Base-by-base conservation (phyloP, 2,329 filamentous ascomycete species). In the Claviceps paspali region DNA sequence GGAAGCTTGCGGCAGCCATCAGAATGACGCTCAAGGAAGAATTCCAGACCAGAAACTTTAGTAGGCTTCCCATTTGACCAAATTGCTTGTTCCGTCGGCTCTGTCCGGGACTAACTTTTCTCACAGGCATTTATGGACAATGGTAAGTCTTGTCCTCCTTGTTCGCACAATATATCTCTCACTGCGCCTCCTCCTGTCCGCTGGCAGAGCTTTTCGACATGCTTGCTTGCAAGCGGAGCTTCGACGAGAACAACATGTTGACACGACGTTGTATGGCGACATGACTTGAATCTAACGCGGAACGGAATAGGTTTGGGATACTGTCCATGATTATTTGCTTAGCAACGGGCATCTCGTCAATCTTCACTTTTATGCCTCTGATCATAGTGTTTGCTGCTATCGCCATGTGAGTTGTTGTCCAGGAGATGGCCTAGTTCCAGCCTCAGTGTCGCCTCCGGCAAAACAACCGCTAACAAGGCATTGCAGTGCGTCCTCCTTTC, bases 21-120 rank as follows among this genome's bases (percentile, higher is more conserved):
- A 76, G 63, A 45, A 81, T 81, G 76, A 71, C 75, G 56, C 67
- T 82, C 63, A 72, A 72, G 60, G 77, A 82, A 53, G 77, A 82
- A 60, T 79, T 82, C 55, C 70, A 70, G 55, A 79, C 76, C 43
- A 68, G 78, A 52, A 82, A 82, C 63, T 82, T 82, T 62, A 82
- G 77, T 82, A 67, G 52, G 76, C 64, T 42, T 2, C 5, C 8
- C 17, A 17, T 37, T 30, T 30, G 38, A 45, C 36, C 14, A 33
- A 33, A 22, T 36, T 35, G 15, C 29, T 30, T 17, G 40, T 8
- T 5, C 5, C 8, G 5, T 5, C 8, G 21, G 8, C 21, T 8
- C 21, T 22, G 35, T 9, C 21, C 23, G 10, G 18, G 17, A 30
- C 41, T 43, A 29, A 43, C 33, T 21, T 21, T 27, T n/a, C 18